Percentiles rank a stretch among this genome's conserved stretches.
phyloP scores from a whole-genome alignment of 352 stramenopile genomes.

The Phytopythium aichiense region DNA sequence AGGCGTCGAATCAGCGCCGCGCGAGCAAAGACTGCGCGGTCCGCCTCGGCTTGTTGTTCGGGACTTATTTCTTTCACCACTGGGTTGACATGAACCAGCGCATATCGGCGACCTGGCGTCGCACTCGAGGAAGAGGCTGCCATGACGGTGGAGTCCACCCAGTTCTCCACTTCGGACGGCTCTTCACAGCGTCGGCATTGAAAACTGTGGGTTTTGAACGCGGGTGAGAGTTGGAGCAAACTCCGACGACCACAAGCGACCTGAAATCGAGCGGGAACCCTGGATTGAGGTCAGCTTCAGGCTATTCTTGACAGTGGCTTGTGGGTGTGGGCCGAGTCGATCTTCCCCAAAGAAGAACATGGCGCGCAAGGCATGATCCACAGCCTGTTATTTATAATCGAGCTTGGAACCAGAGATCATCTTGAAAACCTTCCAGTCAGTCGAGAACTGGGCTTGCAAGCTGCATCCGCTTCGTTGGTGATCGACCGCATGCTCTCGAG shows the following conservation, averaged over 20 bases:
- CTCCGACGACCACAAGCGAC: background rate
- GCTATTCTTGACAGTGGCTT: background rate
- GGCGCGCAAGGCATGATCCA: too few relatives aligned
- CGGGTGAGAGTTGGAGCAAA: background rate
- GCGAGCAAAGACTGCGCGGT: conserved; percentile 34
- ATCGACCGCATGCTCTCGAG: background rate
- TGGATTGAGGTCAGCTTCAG: background rate
- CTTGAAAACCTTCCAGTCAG: background rate
- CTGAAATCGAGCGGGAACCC: background rate
- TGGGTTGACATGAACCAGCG: background rate
- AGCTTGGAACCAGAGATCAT: background rate
- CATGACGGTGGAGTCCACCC: background rate
- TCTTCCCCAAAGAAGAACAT: too few relatives aligned
- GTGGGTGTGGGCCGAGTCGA: too few relatives aligned
- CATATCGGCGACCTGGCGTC: background rate
- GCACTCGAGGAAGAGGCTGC: background rate
- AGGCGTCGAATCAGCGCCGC: conserved; percentile 31
- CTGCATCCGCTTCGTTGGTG: background rate
- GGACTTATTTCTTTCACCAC: background rate
- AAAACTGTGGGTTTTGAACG: background rate
- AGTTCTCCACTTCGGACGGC: background rate
- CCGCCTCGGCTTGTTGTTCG: conserved; percentile 22
- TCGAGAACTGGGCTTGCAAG: background rate
- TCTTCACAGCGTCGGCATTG: background rate
- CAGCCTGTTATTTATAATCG: background rate